Evolutionary conservation across 345 rosid genomes (phyloP), one percentile per base, ranked within the genome.

Genomic region (Balakata baccata): DNA sequence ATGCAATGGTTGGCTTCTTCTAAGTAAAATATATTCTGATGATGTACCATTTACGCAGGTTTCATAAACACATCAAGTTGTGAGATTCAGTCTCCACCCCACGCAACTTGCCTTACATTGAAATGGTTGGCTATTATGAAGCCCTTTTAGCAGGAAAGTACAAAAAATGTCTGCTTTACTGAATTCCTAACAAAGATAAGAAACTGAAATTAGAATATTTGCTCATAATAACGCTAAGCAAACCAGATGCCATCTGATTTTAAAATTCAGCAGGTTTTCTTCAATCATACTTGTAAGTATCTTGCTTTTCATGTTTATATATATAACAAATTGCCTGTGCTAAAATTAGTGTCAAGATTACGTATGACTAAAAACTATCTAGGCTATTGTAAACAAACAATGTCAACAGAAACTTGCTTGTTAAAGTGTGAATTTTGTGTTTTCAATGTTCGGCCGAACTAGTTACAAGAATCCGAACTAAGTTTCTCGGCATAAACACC

Each of bases 91-190:
- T 80, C 70, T 84, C 90, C 58, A 63, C 81, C 51, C 85, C 89
- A 16, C 81, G 84, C 68, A 83, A 85, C 81, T 78, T 87, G 86
- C 86, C 93, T 54, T 87, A 87, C 64, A 76, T 77, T 53, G 88
- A 90, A 73, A 88, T 90, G 89, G 93, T 90, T 37, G 89, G 88
- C 59, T 86, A 88, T 29, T 88, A 93, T 38, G 96, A 88, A 66
- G 91, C 92, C 45, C 90, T 90, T 74, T 77, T 83, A 6, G 73
- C 68, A 66, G 96, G 89, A 62, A 90, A 90, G 81, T 87, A 86
- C 78, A 76, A 87, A 90, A 84, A 82, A 89, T 90, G 91, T 79
- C 78, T 66, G 78, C 80, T 68, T 79, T 86, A 81, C 77, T 90
- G 87, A 77, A 73, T 57, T 64, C 73, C 43, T 80, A 82, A 52